Evolutionary conservation across 106 monocot species (phyloP), one percentile per base, ranked within the genome.

Genomic region (Xerophyta viscosa): DNA sequence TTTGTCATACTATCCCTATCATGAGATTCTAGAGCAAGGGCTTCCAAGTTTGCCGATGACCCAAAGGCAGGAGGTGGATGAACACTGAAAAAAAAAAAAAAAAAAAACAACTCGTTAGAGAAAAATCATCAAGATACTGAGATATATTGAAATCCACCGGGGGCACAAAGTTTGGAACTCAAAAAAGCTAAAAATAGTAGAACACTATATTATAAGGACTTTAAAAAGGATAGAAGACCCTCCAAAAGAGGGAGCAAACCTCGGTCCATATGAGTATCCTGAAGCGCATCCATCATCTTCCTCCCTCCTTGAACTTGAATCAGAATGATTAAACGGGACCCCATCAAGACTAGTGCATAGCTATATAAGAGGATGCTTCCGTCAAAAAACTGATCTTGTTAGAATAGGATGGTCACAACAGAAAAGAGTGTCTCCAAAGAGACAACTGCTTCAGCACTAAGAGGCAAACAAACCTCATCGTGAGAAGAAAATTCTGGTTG

Each of bases 41-140:
- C 50, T 60, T 78, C 72, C 42, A 90, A 65, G 62, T 77, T 80
- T 53, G 68, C 24, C 11, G 89, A 73, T 48, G 91, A 82, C 55
- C 81, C 91, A 68, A 91, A 91, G 13, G 75, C 68, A 37, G 91
- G 91, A 55, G 72, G 73, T 37, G 78, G 81, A 41, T 78, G 81
- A 54, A 66, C 52, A 44, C 91, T 91, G 70, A 54, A 37, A 62
- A 37, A 23, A 76, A 33, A 6, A 45, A 36, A 45, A 21, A 17
- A 9, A 65, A 6, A 37, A 46, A 29, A 30, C 25, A 14, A 36
- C 36, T 6, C n/a, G n/a, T n/a, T n/a, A n/a, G n/a, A n/a, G n/a
- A n/a, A n/a, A 49, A 19, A 2, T 14, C 14, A 0, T 18, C n/a
- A 2, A 24, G 8, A 2, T 33, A 22, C 12, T 31, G 31, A 31